phyloP scores from a whole-genome alignment of 2,329 filamentous ascomycete genomes.

The Lasiodiplodia gonubiensis region DNA sequence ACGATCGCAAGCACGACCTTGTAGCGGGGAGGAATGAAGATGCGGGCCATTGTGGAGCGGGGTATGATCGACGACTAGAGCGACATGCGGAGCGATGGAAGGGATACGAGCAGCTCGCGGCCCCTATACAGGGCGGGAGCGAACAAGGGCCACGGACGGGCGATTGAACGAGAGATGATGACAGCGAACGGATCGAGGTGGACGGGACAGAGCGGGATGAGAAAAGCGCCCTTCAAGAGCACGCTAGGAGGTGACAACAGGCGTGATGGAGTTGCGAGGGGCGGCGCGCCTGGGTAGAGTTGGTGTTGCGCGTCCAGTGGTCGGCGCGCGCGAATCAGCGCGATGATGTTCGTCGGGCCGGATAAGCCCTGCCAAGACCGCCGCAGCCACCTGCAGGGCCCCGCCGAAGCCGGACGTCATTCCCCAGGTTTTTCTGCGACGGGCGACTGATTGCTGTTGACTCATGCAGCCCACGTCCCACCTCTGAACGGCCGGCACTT shows the following conservation, averaged over 20 bases:
- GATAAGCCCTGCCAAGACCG: constrained; percentile 7
- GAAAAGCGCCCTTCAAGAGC: not conserved
- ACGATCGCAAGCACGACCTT: constrained; percentile 51
- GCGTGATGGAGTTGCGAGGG: not conserved
- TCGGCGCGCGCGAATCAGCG: constrained; percentile 18
- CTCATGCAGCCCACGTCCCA: constrained; percentile 12
- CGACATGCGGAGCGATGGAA: constrained; percentile 15
- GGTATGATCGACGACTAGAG: constrained; percentile 14
- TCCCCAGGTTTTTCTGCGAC: constrained; percentile 27
- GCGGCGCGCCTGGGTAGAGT: not conserved
- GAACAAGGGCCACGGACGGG: constrained; percentile 4
- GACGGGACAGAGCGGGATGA: not conserved
- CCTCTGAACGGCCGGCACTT: not conserved
- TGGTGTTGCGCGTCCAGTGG: constrained; percentile 24
- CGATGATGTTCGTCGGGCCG: not conserved
- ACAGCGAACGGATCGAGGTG: not conserved
- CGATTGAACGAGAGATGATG: constrained; percentile 11
- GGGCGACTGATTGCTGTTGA: not conserved
- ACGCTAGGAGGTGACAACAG: not conserved
- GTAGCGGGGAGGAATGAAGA: constrained; percentile 41
- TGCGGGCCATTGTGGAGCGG: constrained; percentile 14
- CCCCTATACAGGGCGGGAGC: constrained; percentile 17
- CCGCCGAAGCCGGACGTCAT: constrained; percentile 28
- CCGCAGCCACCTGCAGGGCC: constrained; percentile 7
- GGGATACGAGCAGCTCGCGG: constrained; percentile 11